Conservation (phyloP, 2,329 filamentous ascomycete genomes). For the Penicillium sp. region DNA sequence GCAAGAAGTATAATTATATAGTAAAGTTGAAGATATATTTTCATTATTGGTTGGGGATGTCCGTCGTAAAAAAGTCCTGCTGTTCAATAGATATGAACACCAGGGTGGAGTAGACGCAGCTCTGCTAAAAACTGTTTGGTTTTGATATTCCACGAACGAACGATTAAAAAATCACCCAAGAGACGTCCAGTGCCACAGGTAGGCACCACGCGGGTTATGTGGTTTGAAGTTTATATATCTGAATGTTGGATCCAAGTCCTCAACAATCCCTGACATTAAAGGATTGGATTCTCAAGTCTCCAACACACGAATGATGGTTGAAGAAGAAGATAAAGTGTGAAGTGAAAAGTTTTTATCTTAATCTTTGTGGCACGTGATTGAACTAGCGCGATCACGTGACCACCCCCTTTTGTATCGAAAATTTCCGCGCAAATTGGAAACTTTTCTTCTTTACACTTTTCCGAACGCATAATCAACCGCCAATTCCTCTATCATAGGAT, state of each 20-base stretch:
- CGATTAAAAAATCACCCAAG: constrained; percentile 40
- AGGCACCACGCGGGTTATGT: constrained; percentile 31
- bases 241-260: neutral
- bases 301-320: neutral
- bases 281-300: constrained; percentile 1
- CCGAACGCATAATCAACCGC: constrained; percentile 53
- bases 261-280: constrained; percentile 11
- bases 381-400: constrained; percentile 12
- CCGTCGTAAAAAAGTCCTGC: constrained; percentile 50
- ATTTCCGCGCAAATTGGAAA: constrained; percentile 13
- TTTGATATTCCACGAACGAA: constrained; percentile 51
- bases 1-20: neutral
- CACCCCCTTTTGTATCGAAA: constrained; percentile 11
- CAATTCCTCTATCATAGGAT: constrained; percentile 45
- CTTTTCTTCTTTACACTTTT: constrained; percentile 42
- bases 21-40: neutral
- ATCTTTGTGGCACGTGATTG: constrained; percentile 14
- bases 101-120: constrained; percentile 53
- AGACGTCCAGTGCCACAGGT: constrained; percentile 35
- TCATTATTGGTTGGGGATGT: constrained; percentile 32
- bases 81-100: constrained; percentile 41
- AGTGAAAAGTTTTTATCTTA: constrained; percentile 10
- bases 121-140: constrained; percentile 51
- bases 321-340: neutral
- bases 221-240: constrained; percentile 13